A percentile compares a stretch with the other conserved stretches of the same genome.
phyloP scores from a whole-genome alignment of 495 filamentous ascomycete species.

The Tetracladium setigerum region DNA sequence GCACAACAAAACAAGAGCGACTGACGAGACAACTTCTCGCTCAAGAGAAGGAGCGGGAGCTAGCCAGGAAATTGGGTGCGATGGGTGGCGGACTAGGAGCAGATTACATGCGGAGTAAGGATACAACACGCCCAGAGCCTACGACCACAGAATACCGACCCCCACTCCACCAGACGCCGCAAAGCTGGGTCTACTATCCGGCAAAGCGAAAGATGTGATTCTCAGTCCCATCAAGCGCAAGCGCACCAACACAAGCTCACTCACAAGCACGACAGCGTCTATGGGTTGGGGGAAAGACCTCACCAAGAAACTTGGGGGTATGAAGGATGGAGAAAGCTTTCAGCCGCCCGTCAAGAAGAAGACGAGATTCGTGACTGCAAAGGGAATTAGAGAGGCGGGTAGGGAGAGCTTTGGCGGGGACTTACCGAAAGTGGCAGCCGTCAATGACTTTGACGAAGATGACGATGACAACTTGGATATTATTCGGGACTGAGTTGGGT shows the following conservation, averaged over 20 bases:
- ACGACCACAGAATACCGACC: neutral
- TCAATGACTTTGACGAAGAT: constrained; percentile 36
- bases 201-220: constrained; percentile 49
- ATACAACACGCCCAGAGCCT: constrained; percentile 12
- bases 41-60: constrained; percentile 72
- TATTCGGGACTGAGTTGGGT: constrained; percentile 26
- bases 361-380: constrained; percentile 72
- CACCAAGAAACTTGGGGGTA: constrained; percentile 37
- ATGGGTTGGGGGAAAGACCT: constrained; percentile 44
- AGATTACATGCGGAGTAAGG: constrained; percentile 59
- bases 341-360: constrained; percentile 56
- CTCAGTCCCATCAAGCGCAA: constrained; percentile 73
- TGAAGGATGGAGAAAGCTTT: constrained; percentile 46
- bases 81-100: constrained; percentile 60
- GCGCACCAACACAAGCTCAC: constrained; percentile 34
- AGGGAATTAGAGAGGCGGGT: constrained; percentile 69
- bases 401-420: constrained; percentile 62
- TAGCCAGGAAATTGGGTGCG: constrained; percentile 59
- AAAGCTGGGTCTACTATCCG: constrained; percentile 48
- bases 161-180: constrained; percentile 31
- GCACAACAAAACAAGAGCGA: constrained; percentile 29
- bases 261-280: constrained; percentile 14
- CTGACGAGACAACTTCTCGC: constrained; percentile 26
- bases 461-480: constrained; percentile 46
- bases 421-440: constrained; percentile 24